These are phyloP conservation scores for Carex myosuroides DNA, from an alignment of 176 grass and related monocot species.

Conservation along the genomic window DNA sequence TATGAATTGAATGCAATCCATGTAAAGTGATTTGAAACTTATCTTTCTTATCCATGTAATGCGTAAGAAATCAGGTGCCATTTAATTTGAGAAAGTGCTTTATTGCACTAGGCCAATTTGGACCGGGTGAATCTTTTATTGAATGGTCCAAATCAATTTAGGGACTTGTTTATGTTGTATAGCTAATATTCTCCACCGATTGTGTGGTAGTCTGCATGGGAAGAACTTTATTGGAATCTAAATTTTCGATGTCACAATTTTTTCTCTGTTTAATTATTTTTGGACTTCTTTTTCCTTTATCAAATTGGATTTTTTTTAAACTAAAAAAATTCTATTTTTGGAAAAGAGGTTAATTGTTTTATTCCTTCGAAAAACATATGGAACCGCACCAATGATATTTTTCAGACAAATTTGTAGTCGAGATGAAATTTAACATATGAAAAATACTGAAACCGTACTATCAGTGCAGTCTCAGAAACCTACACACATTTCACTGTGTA, in stretches of 20 bases:
- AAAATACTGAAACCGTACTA: too few species aligned
- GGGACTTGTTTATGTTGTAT: neutral
- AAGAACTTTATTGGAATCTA: neutral
- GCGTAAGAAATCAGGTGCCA: neutral
- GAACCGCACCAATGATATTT: too few species aligned
- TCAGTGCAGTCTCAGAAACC: too few species aligned
- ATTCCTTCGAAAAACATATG: too few species aligned
- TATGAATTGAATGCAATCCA: neutral
- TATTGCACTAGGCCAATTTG: neutral
- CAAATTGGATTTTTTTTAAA: neutral
- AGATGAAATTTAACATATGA: too few species aligned
- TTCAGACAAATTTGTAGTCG: too few species aligned
- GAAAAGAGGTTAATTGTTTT: too few species aligned
- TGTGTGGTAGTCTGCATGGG: neutral
- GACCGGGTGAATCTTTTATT: neutral
- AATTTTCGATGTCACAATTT: neutral
- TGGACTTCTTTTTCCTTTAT: neutral
- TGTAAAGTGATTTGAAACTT: neutral
- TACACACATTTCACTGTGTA: too few species aligned
- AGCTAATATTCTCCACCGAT: neutral
- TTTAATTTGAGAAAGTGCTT: neutral
- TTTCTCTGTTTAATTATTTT: neutral
- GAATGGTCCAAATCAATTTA: neutral
- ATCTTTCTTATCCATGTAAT: neutral
- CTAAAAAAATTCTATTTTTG: too few species aligned